phyloP scores from a whole-genome alignment of 306 rosid species.

The Dalbergia oliveri region DNA sequence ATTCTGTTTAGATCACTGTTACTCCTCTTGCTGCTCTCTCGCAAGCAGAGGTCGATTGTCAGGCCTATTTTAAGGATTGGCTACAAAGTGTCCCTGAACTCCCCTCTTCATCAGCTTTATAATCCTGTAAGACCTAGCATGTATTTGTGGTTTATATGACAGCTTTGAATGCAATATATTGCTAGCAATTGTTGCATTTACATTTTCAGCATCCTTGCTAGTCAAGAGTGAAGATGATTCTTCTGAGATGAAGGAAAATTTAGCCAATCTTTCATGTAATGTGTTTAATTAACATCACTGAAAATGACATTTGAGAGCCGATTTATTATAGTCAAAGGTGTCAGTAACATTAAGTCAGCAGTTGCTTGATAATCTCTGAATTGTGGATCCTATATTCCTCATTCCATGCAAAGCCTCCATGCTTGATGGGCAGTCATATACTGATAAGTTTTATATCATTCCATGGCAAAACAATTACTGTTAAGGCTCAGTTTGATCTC shows the following conservation, averaged over 20 bases:
- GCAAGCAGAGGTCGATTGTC: slow-evolving; percentile 63
- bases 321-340: slow-evolving; percentile 15
- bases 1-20: slow-evolving; percentile 73
- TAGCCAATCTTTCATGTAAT: slow-evolving; percentile 2
- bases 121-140: slow-evolving; percentile 48
- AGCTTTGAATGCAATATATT: slow-evolving; percentile 21
- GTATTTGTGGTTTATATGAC: slow-evolving; percentile 37
- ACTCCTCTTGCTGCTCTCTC: slow-evolving; percentile 85
- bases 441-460: slow-evolving; percentile 1
- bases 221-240: slow-evolving; percentile 32
- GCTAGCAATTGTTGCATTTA: slow-evolving; percentile 38
- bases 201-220: slow-evolving; percentile 7
- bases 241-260: slow-evolving; percentile 36
- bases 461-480: neutral
- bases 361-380: slow-evolving; percentile 21
- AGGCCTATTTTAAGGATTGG: slow-evolving; percentile 71
- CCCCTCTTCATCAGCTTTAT: slow-evolving; percentile 67
- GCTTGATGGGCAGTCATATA: neutral
- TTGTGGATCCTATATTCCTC: slow-evolving; percentile 7
- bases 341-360: neutral
- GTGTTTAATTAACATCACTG: neutral
- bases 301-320: slow-evolving; percentile 21
- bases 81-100: slow-evolving; percentile 65
- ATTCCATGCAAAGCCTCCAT: slow-evolving; percentile 8
- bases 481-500: slow-evolving; percentile 18